phyloP scores from a whole-genome alignment of 805 yeast genomes.

The Hanseniaspora guilliermondii region DNA sequence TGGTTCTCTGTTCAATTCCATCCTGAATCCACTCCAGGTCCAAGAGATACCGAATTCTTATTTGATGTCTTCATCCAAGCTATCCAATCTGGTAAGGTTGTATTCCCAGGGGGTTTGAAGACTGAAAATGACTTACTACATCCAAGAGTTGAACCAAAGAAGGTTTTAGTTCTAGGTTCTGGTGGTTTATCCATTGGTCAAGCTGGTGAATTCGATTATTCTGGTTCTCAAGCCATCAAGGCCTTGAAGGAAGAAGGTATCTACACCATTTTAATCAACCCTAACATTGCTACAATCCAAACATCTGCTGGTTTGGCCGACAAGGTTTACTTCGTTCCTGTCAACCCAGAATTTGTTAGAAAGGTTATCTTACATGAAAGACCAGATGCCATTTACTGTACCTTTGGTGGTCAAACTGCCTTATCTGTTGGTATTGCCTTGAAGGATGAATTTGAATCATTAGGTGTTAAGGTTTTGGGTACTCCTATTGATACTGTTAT shows the following conservation, averaged over 20 bases:
- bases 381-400: slow-evolving; percentile 90
- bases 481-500: slow-evolving; percentile 93
- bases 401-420: slow-evolving; percentile 98
- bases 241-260: slow-evolving; percentile 86
- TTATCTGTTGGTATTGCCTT: slow-evolving; percentile 87
- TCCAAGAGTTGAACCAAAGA: slow-evolving; percentile 75
- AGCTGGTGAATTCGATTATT: slow-evolving; percentile 96
- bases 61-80: slow-evolving; percentile 85
- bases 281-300: slow-evolving; percentile 93
- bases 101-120: slow-evolving; percentile 78
- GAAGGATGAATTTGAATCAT: slow-evolving; percentile 85
- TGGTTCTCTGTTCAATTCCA: slow-evolving; percentile 97
- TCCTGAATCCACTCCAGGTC: slow-evolving; percentile 99
- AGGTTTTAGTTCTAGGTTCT: slow-evolving; percentile 79
- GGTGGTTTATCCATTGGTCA: slow-evolving; percentile 97
- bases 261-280: slow-evolving; percentile 75
- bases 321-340: slow-evolving; percentile 89
- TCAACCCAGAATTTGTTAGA: slow-evolving; percentile 90
- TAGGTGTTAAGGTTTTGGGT: slow-evolving; percentile 88
- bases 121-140: slow-evolving; percentile 63
- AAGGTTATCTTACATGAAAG: slow-evolving; percentile 90
- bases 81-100: slow-evolving; percentile 61
- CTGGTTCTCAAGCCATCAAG: slow-evolving; percentile 95
- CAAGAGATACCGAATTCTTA: slow-evolving; percentile 94
- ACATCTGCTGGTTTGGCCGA: slow-evolving; percentile 92